Conservation (phyloP, 2,329 filamentous ascomycete species). For the Lachnellula subtilissima region DNA sequence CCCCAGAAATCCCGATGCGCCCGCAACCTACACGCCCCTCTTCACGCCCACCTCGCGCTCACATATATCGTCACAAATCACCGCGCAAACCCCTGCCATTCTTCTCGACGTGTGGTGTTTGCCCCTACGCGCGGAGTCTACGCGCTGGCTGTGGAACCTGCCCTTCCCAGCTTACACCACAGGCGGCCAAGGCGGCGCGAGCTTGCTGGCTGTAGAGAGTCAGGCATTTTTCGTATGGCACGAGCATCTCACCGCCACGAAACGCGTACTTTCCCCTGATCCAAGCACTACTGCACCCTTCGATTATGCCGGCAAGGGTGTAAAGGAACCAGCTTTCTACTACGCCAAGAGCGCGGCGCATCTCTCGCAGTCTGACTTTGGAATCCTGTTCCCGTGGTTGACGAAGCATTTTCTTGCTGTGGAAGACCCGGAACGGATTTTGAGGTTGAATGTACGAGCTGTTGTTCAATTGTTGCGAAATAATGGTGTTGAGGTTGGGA, state of each 20-base stretch:
- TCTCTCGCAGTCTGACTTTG: constrained; percentile 79
- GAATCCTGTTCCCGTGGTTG: constrained; percentile 71
- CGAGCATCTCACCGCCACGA: constrained; percentile 65
- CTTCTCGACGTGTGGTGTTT: constrained; percentile 80
- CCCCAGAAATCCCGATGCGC: constrained; percentile 36
- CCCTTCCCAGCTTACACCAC: constrained; percentile 56
- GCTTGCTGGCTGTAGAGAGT: constrained; percentile 66
- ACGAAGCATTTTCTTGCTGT: constrained; percentile 54
- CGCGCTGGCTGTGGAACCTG: constrained; percentile 62
- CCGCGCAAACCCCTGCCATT: constrained; percentile 58
- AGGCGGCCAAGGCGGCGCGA: constrained; percentile 49
- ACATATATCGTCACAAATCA: constrained; percentile 60
- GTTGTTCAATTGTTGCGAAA: constrained; percentile 51
- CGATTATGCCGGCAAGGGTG: constrained; percentile 7
- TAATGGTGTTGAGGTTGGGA: constrained; percentile 45
- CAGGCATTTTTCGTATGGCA: constrained; percentile 76
- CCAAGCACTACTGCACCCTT: constrained; percentile 37
- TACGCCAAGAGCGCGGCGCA: constrained; percentile 72
- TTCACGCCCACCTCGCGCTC: constrained; percentile 55
- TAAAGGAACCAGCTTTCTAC: constrained; percentile 59
- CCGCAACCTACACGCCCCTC: constrained; percentile 50
- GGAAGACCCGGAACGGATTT: constrained; percentile 52
- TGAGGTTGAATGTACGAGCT: constrained; percentile 56
- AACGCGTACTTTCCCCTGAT: constrained; percentile 57
- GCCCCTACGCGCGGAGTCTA: constrained; percentile 60